Percentiles rank a stretch among this genome's conserved stretches.
These are phyloP conservation scores for Vigna nakashimae DNA, from an alignment of 306 rosid species.

Conservation along the genomic window DNA sequence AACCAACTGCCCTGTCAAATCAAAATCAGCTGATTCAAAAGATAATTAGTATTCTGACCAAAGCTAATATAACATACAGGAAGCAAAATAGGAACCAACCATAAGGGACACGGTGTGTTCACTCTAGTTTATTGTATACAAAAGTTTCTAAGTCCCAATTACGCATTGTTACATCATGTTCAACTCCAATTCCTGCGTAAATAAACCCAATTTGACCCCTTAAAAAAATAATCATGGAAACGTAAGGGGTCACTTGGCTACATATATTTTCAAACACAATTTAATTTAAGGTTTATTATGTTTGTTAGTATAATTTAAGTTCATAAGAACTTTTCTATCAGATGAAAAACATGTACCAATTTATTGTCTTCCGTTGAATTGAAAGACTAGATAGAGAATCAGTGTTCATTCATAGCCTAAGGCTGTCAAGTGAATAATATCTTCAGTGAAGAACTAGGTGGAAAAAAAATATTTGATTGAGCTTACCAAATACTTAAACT, in stretches of 20 bases:
- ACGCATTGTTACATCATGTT: slow-evolving; percentile 7
- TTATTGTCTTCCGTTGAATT: neutral
- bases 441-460: neutral
- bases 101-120: neutral
- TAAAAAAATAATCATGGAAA: slow-evolving; percentile 9
- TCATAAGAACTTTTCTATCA: slow-evolving; percentile 1
- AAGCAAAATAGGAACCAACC: neutral
- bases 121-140: slow-evolving; percentile 2
- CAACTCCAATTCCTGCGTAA: neutral
- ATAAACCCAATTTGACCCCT: slow-evolving; percentile 12
- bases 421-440: slow-evolving; percentile 15
- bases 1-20: slow-evolving; percentile 93
- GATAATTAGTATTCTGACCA: slow-evolving; percentile 43
- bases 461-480: slow-evolving; percentile 23
- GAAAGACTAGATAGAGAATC: slow-evolving; percentile 11
- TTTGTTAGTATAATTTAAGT: slow-evolving; percentile 1
- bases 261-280: slow-evolving; percentile 16
- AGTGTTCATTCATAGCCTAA: slow-evolving; percentile 8
- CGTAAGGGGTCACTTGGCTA: neutral
- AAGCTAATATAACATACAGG: slow-evolving; percentile 24
- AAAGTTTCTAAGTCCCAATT: neutral
- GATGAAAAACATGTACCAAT: neutral
- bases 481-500: slow-evolving; percentile 18
- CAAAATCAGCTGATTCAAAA: slow-evolving; percentile 85
- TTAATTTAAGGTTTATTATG: neutral